Evolutionary conservation across 805 yeast genomes (phyloP), one percentile per base, ranked within the genome.

Genomic region (Hanseniaspora guilliermondii): DNA sequence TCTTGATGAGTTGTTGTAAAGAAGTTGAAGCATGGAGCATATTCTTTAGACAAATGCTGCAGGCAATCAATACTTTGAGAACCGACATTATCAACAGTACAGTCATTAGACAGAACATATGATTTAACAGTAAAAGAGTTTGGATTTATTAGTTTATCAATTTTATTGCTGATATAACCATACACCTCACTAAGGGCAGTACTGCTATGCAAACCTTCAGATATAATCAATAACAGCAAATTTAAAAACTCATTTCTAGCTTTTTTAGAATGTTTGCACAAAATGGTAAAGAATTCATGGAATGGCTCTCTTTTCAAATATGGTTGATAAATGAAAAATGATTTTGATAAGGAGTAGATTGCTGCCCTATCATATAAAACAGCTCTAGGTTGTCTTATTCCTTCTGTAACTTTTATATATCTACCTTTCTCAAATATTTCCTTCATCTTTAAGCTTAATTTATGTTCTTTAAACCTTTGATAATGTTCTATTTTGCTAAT

Each of bases 341-440:
- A 72, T 57, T 87, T 76, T 53, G 86, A 64, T 37, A 89, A 60
- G 0, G 95, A 75, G 4, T 93, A 81, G 52, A 85, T 78, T 11
- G 95, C 95, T 6, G 78, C 68, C 48, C 79, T 75, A 61, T 89
- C 96, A 54, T 87, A 73, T 58, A 89, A 66, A 94, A 85, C 2
- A 84, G 73, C 64, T 76, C 75, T 63, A 68, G 78, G 2, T 73
- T 71, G 71, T 59, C 70, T 32, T 64, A 62, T 59, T 66, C 60
- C 19, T 58, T 16, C 46, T 24, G 35, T 2, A 16, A 17, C 14
- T 25, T 25, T 35, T 16, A 9, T 6, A 16, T 6, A 22, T 22
- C 3, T 12, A 22, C 42, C 42, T 22, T 39, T 39, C 16, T 39
- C 42, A 19, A 39, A 4, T n/a, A 22, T 4, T 14, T 22, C 27